Conservation (phyloP, 2,329 filamentous ascomycete species). For the Paracamarosporium sp. region DNA sequence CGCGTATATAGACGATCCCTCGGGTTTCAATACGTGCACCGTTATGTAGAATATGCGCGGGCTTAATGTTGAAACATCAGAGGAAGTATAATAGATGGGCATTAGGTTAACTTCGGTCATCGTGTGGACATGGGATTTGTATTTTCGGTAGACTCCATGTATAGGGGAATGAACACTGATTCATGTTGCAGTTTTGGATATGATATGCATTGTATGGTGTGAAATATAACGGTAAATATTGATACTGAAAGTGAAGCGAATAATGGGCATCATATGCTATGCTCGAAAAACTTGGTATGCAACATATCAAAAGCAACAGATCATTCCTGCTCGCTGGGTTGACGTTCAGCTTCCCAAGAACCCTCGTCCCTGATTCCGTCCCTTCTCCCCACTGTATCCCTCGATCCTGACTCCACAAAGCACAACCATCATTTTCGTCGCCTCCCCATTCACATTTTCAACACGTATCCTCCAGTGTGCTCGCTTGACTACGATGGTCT, state of each 20-base stretch:
- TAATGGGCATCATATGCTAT: not conserved
- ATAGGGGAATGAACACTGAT: no score
- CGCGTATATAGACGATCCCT: not conserved
- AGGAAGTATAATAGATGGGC: no score
- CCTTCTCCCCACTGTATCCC: conserved; percentile 69
- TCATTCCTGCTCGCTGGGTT: not conserved
- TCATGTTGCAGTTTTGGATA: no score
- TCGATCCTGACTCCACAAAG: conserved; percentile 80
- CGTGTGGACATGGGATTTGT: no score
- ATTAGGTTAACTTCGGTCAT: no score
- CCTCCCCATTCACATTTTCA: conserved; percentile 58
- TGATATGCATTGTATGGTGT: no score
- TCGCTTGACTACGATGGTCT: conserved; percentile 45
- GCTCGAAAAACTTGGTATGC: not conserved
- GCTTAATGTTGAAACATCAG: no score
- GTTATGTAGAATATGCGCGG: no score
- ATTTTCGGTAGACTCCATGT: no score
- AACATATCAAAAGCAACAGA: not conserved
- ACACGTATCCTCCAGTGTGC: conserved; percentile 60
- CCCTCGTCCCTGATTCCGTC: conserved; percentile 68
- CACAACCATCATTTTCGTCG: conserved; percentile 69
- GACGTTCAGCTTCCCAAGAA: conserved; percentile 61
- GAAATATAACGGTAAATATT: not conserved
- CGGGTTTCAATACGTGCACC: no score
- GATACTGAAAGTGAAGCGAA: not conserved